These are phyloP conservation scores for Boletus rubropictus DNA, from an alignment of 768 basidiomycete genomes.

Conservation along the genomic window DNA sequence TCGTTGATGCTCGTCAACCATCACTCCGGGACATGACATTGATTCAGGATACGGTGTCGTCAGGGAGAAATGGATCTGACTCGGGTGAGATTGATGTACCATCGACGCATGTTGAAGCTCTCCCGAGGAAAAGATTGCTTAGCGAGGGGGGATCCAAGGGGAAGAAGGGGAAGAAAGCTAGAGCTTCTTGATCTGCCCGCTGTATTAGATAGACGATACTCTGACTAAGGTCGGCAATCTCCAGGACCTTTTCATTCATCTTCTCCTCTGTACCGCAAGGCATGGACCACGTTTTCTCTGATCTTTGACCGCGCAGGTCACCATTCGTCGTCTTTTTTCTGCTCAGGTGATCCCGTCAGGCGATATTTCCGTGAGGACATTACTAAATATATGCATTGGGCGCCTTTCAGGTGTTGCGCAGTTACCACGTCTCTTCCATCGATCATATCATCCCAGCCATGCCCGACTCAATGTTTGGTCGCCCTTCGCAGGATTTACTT, in stretches of 20 bases:
- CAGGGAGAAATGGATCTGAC: not conserved
- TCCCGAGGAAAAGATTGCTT: not conserved
- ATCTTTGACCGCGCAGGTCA: not conserved
- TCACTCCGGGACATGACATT: not conserved
- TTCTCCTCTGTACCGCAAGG: not conserved
- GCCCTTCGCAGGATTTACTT: constrained; percentile 23
- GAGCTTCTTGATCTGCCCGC: not conserved
- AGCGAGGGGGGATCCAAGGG: no score
- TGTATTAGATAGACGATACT: not conserved
- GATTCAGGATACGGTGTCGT: not conserved
- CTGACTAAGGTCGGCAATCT: constrained; percentile 10
- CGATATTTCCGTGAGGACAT: not conserved
- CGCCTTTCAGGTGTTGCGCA: constrained; percentile 9
- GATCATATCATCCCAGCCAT: constrained; percentile 16
- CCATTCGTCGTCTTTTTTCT: not conserved
- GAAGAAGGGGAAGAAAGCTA: not conserved
- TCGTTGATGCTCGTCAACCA: not conserved
- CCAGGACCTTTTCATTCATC: not conserved
- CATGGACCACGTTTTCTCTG: not conserved
- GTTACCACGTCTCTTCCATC: constrained; percentile 9
- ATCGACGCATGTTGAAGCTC: not conserved
- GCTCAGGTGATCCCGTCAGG: constrained; percentile 13
- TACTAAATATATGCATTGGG: constrained; percentile 16
- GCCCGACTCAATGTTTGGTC: constrained; percentile 28
- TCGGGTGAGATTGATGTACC: not conserved